Conservation (phyloP, 495 filamentous ascomycete genomes). For the Bathelium albidoporum region DNA sequence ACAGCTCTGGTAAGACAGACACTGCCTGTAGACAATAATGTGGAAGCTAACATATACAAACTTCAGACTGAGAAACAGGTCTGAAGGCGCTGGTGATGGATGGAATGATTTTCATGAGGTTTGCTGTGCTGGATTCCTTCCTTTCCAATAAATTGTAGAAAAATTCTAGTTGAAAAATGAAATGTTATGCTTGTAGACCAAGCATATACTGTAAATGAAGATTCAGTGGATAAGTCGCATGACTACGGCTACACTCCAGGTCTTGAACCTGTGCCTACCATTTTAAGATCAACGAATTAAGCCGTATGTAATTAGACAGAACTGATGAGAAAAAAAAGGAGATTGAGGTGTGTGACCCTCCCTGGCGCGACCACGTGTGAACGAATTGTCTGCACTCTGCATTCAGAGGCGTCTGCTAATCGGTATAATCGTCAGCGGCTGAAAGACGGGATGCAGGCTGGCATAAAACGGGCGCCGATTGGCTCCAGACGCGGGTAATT, state of each 20-base stretch:
- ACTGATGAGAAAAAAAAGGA: too few relatives aligned
- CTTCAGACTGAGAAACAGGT: background rate
- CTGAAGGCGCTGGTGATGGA: background rate
- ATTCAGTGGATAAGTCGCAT: background rate
- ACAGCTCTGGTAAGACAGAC: background rate
- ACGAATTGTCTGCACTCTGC: too few relatives aligned
- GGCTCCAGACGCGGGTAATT: too few relatives aligned
- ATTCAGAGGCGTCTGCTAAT: background rate
- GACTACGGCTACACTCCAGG: too few relatives aligned
- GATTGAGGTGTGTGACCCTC: too few relatives aligned
- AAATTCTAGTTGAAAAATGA: background rate
- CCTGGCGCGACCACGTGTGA: background rate
- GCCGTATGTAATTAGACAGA: too few relatives aligned
- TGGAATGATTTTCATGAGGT: background rate
- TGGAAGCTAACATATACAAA: background rate
- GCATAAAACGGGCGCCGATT: too few relatives aligned
- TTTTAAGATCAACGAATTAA: background rate
- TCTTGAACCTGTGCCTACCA: background rate
- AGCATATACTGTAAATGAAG: background rate
- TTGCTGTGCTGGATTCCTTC: background rate
- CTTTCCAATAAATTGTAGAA: background rate
- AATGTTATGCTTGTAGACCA: slow-evolving; percentile 1
- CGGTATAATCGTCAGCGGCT: background rate
- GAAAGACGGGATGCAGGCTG: background rate
- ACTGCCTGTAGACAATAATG: too few relatives aligned